These are phyloP conservation scores for Gypsophila paniculata DNA, from an alignment of 179 eudicot genomes.

Conservation along the genomic window DNA sequence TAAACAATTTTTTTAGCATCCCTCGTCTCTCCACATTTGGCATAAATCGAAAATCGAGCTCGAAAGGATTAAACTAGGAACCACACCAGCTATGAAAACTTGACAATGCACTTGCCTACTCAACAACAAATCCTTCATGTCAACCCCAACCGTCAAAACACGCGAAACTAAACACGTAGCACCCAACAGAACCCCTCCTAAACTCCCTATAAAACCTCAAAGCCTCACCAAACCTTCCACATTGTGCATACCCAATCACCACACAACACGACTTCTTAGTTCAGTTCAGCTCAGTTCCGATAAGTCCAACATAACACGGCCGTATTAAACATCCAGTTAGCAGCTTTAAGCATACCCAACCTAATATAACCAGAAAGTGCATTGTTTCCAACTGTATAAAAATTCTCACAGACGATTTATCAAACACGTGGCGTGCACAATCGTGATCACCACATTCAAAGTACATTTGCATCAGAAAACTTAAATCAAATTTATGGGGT, in stretches of 20 bases:
- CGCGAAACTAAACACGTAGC: constrained; percentile 65
- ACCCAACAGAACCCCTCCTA: constrained; percentile 37
- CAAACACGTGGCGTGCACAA: constrained; percentile 62
- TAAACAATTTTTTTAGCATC: no score
- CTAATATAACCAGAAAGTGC: constrained; percentile 73
- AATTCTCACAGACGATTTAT: constrained; percentile 59
- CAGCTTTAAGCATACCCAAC: constrained; percentile 50
- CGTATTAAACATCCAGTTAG: constrained; percentile 46
- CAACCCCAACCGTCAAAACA: constrained; percentile 55
- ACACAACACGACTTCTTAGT: constrained; percentile 64
- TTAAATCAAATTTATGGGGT: constrained; percentile 40
- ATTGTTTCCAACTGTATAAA: constrained; percentile 67
- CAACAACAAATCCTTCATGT: constrained; percentile 41
- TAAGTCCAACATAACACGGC: constrained; percentile 17
- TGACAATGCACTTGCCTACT: constrained; percentile 62
- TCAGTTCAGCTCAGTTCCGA: not conserved
- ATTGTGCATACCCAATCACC: constrained; percentile 58
- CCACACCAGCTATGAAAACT: constrained; percentile 48
- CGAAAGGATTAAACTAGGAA: constrained; percentile 48
- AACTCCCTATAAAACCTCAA: constrained; percentile 41
- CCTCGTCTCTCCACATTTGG: constrained; percentile 45
- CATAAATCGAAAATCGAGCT: constrained; percentile 70
- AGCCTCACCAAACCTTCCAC: constrained; percentile 45
- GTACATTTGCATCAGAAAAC: constrained; percentile 56
- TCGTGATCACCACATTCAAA: constrained; percentile 49